Evolutionary conservation across 768 basidiomycete genomes (phyloP), one percentile per base, ranked within the genome.

Genomic region (Tricholoma sp.): DNA sequence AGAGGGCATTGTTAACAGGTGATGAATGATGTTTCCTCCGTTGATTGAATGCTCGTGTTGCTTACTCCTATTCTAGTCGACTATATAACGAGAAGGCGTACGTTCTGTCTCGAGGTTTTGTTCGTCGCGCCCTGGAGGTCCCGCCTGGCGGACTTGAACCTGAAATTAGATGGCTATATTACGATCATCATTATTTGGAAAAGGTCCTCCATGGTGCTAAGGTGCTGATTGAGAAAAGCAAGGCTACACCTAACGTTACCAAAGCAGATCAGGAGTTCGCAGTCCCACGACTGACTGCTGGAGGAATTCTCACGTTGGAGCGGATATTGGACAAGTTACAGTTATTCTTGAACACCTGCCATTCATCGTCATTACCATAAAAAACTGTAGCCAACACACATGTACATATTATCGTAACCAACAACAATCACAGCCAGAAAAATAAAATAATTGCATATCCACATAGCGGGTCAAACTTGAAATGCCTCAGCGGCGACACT

Each of bases 1-100:
- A 61, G 94, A 97, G 68, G 94, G 91, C 31, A 88, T 78, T 49
- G 84, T 94, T 54, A 95, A 94, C 66, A 92, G 90, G 85, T 88
- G 50, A 53, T 73, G 46, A 14, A 27, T 31, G n/a, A 22, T 37
- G 21, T 32, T 8, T 19, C 27, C 22, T 18, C 46, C 8, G 16
- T n/a, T 31, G 32, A 4, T 56, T 37, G 51, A 54, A 29, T 60
- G 53, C 46, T 50, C 22, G 56, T 55, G 4, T 59, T 29, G 19
- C 57, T 43, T 35, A 32, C 50, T 18, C 54, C 11, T n/a, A 52
- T 41, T 54, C n/a, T 64, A 94, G 93, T 65, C 91, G 94, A 45
- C 71, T 96, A 11, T 96, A 97, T 74, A 94, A 80, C 69, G 94
- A 97, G 72, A 94, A 94, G 69, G 93, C 92, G 4, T 95, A 89